These are phyloP conservation scores for Suillus hirtellus DNA, from an alignment of 768 basidiomycete genomes.

Conservation along the genomic window DNA sequence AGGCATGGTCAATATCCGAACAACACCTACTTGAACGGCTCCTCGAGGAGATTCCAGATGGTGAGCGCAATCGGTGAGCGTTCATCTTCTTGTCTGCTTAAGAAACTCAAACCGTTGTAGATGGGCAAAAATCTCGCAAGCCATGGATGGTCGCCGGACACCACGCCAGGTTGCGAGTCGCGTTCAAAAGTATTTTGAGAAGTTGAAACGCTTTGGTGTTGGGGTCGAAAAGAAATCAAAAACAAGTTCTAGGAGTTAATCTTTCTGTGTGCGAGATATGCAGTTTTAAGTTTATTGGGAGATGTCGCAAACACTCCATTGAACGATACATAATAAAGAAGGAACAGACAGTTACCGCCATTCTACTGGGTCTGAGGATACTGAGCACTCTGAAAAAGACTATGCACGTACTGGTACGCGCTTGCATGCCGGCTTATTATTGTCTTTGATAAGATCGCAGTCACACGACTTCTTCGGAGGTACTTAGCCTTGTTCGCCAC, in stretches of 20 bases:
- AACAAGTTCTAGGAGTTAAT: slow-evolving; percentile 20
- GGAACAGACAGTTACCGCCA: background rate
- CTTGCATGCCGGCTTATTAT: background rate
- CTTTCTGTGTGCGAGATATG: background rate
- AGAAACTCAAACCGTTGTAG: slow-evolving; percentile 36
- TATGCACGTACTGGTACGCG: background rate
- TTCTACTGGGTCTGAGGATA: background rate
- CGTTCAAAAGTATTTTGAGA: slow-evolving; percentile 87
- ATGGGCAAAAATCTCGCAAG: slow-evolving; percentile 79
- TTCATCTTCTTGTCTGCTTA: slow-evolving; percentile 1
- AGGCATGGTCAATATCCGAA: slow-evolving; percentile 74
- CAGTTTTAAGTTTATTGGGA: background rate
- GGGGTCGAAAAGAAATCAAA: slow-evolving; percentile 36
- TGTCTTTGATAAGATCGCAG: slow-evolving; percentile 17
- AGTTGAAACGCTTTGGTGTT: slow-evolving; percentile 73
- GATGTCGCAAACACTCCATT: background rate
- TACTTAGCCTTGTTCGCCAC: too few relatives aligned
- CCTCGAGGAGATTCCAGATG: slow-evolving; percentile 74
- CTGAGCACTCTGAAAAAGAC: background rate
- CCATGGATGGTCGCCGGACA: slow-evolving; percentile 76
- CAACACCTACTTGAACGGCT: slow-evolving; percentile 76
- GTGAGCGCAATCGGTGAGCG: slow-evolving; percentile 70
- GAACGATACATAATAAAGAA: background rate
- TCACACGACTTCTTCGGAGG: background rate
- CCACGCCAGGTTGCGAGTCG: slow-evolving; percentile 86